phyloP scores from a whole-genome alignment of 2,329 filamentous ascomycete genomes.

The Elsinoe perseae region DNA sequence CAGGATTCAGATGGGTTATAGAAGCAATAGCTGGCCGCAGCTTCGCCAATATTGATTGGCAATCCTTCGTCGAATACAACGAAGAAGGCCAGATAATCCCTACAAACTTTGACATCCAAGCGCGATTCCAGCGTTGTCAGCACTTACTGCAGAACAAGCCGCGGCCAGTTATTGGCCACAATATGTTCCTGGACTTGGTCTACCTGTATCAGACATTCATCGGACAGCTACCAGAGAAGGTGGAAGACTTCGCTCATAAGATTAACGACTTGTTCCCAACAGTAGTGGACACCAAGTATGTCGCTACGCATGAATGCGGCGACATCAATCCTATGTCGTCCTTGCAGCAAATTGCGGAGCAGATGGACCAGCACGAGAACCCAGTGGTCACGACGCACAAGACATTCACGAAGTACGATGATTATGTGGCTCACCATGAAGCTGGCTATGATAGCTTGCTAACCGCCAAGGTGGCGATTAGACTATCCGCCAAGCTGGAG shows the following conservation, averaged over 20 bases:
- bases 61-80: constrained; percentile 31
- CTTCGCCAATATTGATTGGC: constrained; percentile 32
- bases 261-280: constrained; percentile 50
- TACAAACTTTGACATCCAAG: constrained; percentile 31
- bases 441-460: constrained; percentile 57
- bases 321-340: constrained; percentile 44
- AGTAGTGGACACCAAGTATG: constrained; percentile 56
- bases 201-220: constrained; percentile 59
- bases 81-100: constrained; percentile 30
- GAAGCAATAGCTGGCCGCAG: constrained; percentile 38
- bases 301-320: constrained; percentile 51
- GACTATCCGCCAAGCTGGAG: constrained; percentile 47
- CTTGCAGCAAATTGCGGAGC: constrained; percentile 42
- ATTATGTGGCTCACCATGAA: constrained; percentile 44
- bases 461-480: constrained; percentile 52
- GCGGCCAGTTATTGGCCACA: constrained; percentile 55
- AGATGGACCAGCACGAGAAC: constrained; percentile 34
- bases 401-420: constrained; percentile 36
- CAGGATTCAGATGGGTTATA: constrained; percentile 44
- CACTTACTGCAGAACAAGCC: constrained; percentile 38
- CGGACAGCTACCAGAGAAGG: constrained; percentile 46
- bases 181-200: constrained; percentile 56
- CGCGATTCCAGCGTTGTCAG: constrained; percentile 35
- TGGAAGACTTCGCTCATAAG: constrained; percentile 46
- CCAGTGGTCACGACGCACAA: constrained; percentile 37